Evolutionary conservation across 139 green algal genomes (phyloP).

Genomic region (Tetradesmus lagerheimii): DNA sequence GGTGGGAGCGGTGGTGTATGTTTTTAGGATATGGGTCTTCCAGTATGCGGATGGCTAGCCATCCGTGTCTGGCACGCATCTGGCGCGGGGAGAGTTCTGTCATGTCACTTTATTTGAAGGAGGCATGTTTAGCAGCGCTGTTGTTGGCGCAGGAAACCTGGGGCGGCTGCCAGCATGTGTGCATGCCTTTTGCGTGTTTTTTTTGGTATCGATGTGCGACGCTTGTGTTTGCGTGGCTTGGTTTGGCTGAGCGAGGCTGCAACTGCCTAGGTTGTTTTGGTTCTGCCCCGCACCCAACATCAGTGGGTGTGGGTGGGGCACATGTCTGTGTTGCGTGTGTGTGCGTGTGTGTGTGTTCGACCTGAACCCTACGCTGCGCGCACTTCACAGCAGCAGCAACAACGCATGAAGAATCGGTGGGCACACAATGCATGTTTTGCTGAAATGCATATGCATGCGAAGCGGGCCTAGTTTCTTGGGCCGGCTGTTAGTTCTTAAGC

Average conservation of each 20-base stretch:
- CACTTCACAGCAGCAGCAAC: not conserved
- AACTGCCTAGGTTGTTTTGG: not conserved
- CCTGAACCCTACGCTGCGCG: not conserved
- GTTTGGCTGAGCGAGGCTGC: not conserved
- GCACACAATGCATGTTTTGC: not conserved
- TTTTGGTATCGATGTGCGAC: not conserved
- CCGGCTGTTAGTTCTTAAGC: not conserved
- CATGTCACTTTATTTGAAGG: too few species aligned
- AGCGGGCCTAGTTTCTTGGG: too few species aligned
- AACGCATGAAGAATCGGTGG: not conserved
- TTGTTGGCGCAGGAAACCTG: not conserved
- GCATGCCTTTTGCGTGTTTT: not conserved
- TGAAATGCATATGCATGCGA: not conserved
- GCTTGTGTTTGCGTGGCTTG: not conserved
- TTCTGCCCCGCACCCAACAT: not conserved
- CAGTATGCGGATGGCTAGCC: too few species aligned
- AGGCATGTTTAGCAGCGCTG: too few species aligned
- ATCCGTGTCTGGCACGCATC: too few species aligned
- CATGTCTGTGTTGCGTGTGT: not conserved
- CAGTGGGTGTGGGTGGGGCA: not conserved
- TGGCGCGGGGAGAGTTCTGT: too few species aligned
- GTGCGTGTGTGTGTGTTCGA: too few species aligned
- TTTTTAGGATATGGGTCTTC: too few species aligned
- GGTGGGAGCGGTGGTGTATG: too few species aligned
- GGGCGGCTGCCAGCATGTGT: not conserved